phyloP scores from a whole-genome alignment of 1,284 basidiomycete genomes.

The Vanrija sp. region DNA sequence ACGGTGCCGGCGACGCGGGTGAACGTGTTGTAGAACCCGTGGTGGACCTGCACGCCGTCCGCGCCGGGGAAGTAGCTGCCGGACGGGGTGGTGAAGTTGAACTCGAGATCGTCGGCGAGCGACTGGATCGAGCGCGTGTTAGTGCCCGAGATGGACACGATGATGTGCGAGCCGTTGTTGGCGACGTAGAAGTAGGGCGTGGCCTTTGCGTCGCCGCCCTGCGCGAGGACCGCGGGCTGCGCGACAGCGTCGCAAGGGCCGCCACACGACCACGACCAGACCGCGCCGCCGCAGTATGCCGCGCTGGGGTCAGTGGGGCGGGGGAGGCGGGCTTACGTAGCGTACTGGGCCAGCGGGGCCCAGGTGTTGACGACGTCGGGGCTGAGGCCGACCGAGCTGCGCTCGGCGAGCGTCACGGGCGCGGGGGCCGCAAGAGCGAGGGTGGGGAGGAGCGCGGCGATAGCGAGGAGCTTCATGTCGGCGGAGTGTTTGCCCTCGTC shows the following conservation, averaged over 20 bases:
- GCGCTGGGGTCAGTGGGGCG: not conserved
- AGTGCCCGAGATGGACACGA: slow-evolving; percentile 22
- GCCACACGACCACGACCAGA: not conserved
- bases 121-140: slow-evolving; percentile 10
- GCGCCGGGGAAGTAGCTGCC: not conserved
- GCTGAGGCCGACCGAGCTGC: too few species aligned
- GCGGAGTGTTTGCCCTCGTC: too few species aligned
- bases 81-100: slow-evolving; percentile 3
- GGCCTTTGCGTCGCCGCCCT: not conserved
- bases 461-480: too few species aligned
- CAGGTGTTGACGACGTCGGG: too few species aligned
- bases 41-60: not conserved
- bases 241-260: not conserved
- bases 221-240: not conserved
- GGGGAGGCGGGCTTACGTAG: too few species aligned
- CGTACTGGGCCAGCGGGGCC: too few species aligned
- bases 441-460: too few species aligned
- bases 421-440: too few species aligned
- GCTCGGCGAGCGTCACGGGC: too few species aligned
- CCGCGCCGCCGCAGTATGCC: not conserved
- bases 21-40: slow-evolving; percentile 13
- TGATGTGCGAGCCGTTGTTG: slow-evolving; percentile 3
- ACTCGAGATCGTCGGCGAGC: slow-evolving; percentile 22
- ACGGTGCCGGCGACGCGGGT: slow-evolving; percentile 11
- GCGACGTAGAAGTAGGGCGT: not conserved